Percentiles rank a stretch among this genome's conserved stretches.
Conservation (phyloP, 179 eudicot genomes). For the Heliamphora ciliata region DNA sequence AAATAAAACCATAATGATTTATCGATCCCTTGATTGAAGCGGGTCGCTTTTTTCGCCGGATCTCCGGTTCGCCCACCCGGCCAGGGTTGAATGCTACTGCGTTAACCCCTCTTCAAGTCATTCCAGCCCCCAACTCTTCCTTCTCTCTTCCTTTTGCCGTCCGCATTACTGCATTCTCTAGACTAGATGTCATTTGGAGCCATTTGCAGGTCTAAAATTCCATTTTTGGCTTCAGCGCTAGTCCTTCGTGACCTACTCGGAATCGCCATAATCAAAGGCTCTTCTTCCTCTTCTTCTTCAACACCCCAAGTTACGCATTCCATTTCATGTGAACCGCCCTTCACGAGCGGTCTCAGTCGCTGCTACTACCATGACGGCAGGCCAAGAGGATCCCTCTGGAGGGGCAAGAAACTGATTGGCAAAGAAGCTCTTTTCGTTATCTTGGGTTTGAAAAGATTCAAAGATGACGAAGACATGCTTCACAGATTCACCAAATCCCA, state of each 20-base stretch:
- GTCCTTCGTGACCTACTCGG: constrained; percentile 19
- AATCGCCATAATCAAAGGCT: constrained; percentile 11
- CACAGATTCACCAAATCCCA: constrained; percentile 50
- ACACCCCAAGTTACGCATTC: constrained; percentile 11
- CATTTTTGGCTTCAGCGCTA: constrained; percentile 16
- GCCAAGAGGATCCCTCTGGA: constrained; percentile 87
- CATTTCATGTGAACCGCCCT: constrained; percentile 2
- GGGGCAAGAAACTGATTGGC: constrained; percentile 77
- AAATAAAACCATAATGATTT: too few relatives aligned
- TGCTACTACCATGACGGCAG: constrained; percentile 66
- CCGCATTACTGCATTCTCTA: too few relatives aligned
- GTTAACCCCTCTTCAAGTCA: neutral
- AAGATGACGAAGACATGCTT: constrained; percentile 58
- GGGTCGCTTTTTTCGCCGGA: too few relatives aligned
- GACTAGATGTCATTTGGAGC: constrained; percentile 12
- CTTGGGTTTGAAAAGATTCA: constrained; percentile 60
- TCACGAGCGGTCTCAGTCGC: constrained; percentile 13
- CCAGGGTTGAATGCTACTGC: neutral
- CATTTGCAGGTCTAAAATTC: constrained; percentile 27
- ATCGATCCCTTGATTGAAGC: too few relatives aligned
- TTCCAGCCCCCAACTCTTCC: neutral
- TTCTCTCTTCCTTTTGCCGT: neutral
- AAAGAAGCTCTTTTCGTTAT: constrained; percentile 81
- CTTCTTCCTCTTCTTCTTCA: constrained; percentile 11
- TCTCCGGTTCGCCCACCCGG: too few relatives aligned